phyloP scores from a whole-genome alignment of 2,329 filamentous ascomycete genomes.

The Trichoderma koningiopsis region DNA sequence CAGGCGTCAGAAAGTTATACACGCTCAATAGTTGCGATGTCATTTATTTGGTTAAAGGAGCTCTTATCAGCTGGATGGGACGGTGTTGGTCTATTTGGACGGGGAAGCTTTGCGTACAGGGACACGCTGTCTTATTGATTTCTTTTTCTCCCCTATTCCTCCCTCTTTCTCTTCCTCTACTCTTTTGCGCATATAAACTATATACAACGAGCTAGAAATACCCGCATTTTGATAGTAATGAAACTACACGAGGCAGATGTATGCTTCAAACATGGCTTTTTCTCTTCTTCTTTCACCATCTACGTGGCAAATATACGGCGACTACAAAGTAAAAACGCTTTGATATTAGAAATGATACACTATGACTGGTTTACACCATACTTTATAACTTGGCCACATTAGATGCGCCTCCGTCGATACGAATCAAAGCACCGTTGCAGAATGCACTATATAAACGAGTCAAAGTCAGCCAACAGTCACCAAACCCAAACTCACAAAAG shows the following conservation, averaged over 20 bases:
- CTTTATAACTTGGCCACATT: conserved; percentile 50
- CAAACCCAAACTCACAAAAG: conserved; percentile 34
- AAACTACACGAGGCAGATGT: conserved; percentile 1
- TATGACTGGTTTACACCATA: neutral
- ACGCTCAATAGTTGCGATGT: neutral
- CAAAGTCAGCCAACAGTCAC: neutral
- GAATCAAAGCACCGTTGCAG: conserved; percentile 66
- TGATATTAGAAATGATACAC: neutral
- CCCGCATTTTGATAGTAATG: conserved; percentile 5
- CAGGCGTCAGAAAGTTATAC: neutral
- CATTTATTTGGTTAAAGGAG: neutral
- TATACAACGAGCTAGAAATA: conserved; percentile 20
- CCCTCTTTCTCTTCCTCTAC: neutral
- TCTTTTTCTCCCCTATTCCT: neutral
- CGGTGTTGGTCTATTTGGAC: neutral
- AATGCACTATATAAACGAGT: conserved; percentile 45
- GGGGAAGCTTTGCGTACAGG: neutral
- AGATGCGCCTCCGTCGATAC: conserved; percentile 60
- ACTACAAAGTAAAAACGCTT: neutral
- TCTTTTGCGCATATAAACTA: neutral
- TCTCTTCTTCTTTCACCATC: neutral
- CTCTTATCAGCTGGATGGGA: conserved; percentile 1
- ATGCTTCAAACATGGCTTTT: neutral
- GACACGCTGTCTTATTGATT: neutral
- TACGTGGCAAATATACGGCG: neutral